Percentiles rank a stretch among this genome's conserved stretches.
These are phyloP conservation scores for Sugiyamaella mastotermitis DNA, from an alignment of 805 yeast species.

Conservation along the genomic window DNA sequence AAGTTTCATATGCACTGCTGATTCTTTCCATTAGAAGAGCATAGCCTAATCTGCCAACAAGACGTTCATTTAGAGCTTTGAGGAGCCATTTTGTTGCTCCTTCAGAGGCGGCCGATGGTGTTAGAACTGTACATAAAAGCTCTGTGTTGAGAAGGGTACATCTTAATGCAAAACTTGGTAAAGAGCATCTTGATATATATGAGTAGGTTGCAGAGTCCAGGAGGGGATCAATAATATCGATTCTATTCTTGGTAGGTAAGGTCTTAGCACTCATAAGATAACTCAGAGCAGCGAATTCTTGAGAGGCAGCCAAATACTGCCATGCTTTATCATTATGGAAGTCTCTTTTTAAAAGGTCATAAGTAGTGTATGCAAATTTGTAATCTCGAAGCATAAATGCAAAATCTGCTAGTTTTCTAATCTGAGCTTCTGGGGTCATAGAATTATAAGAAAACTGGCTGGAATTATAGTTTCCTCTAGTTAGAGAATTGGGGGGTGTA, in stretches of 20 bases:
- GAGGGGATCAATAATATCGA: constrained; percentile 51
- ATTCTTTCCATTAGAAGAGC: constrained; percentile 50
- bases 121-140: constrained; percentile 43
- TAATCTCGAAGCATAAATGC: constrained; percentile 86
- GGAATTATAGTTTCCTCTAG: constrained; percentile 31
- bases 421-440: constrained; percentile 60
- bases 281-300: constrained; percentile 80
- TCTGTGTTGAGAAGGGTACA: constrained; percentile 65
- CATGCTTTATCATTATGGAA: constrained; percentile 73
- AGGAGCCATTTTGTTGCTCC: constrained; percentile 43
- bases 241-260: constrained; percentile 36
- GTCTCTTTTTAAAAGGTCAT: constrained; percentile 77
- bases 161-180: constrained; percentile 65
- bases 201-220: constrained; percentile 71
- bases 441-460: constrained; percentile 46
- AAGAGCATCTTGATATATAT: constrained; percentile 62
- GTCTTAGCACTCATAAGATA: constrained; percentile 39
- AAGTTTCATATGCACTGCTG: constrained; percentile 42
- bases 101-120: constrained; percentile 38
- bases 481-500: constrained; percentile 8
- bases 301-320: constrained; percentile 73
- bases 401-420: constrained; percentile 88
- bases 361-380: constrained; percentile 73
- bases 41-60: constrained; percentile 38
- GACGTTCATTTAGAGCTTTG: constrained; percentile 36